These are phyloP conservation scores for Artemisia tridentata DNA, from an alignment of 129 eudicot species.

Conservation along the genomic window DNA sequence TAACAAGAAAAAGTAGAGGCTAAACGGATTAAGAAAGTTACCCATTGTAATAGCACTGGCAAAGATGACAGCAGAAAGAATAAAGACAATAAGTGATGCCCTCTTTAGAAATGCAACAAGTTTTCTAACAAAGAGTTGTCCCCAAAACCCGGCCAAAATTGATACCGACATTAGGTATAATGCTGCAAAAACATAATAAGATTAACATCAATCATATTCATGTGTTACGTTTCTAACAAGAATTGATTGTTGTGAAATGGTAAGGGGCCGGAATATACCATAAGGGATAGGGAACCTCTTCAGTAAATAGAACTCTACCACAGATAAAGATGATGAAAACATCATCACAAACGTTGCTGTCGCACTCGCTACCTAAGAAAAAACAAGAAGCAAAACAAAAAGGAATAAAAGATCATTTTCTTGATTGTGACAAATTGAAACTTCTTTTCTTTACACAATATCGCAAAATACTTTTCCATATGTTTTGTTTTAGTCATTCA, in stretches of 20 bases:
- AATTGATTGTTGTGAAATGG: not conserved
- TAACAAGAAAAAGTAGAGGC: not conserved
- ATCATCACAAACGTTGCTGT: constrained; percentile 99
- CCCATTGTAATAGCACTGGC: constrained; percentile 96
- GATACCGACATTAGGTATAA: constrained; percentile 71
- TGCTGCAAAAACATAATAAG: constrained; percentile 51
- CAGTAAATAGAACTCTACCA: constrained; percentile 91
- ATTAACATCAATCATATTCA: not conserved
- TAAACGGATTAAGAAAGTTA: constrained; percentile 27
- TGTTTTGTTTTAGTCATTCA: too few relatives aligned
- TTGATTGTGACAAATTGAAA: not conserved
- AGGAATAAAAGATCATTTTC: constrained; percentile 5
- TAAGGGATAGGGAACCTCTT: constrained; percentile 80
- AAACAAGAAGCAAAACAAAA: not conserved
- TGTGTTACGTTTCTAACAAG: constrained; percentile 9
- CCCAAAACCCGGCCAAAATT: constrained; percentile 86
- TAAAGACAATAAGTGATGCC: constrained; percentile 85
- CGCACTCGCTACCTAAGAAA: constrained; percentile 77
- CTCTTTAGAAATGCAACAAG: constrained; percentile 57
- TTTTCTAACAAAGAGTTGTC: constrained; percentile 73
- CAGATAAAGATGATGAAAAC: constrained; percentile 88
- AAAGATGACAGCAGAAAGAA: constrained; percentile 88
- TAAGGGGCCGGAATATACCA: constrained; percentile 51
- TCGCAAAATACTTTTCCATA: too few relatives aligned
- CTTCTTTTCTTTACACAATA: too few relatives aligned